Base-by-base conservation (phyloP, 1,284 basidiomycete genomes). In the Tilletia caries region DNA sequence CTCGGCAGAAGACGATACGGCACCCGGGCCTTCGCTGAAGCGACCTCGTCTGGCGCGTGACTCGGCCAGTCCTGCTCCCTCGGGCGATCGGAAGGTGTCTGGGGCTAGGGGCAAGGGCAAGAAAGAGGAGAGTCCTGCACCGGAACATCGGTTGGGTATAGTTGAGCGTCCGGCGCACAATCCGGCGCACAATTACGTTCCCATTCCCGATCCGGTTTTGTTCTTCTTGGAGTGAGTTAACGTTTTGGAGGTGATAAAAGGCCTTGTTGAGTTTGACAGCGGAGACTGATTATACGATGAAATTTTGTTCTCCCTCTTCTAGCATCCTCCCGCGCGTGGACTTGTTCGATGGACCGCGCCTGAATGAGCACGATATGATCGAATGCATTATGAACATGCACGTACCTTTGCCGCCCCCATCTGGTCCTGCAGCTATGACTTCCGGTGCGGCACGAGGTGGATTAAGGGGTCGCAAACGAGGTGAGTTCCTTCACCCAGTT, bases 1-100 rank as follows among this genome's bases (percentile, higher is more conserved):
- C 37, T 10, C 37, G 8, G 68, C 67, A 73, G 70, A 70, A 76
- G 54, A 68, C 71, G 37, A 41, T 41, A 6, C 37, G 15, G 8
- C 37, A 41, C 10, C 37, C 10, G 1, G 64, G 72, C 1, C 76
- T 70, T 12, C 72, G 70, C 15, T 73, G 76, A 46, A 85, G 72
- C 84, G 83, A 25, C 84, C 87, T 23, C 83, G 85, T 48, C 84
- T 84, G 48, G 83, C 86, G 8, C 64, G 75, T 85, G 52, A 86
- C 43, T 69, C 75, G n/a, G 68, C 72, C 5, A 75, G 68, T 85
- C 54, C 87, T 88, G 67, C 66, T 25, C 77, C 71, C 13, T 23
- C 25, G 67, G 64, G 58, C 20, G 58, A 62, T 34, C 58, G 58
- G 34, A 65, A 72, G 54, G 62, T 71, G 48, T 71, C 71, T 33